Evolutionary conservation across 768 basidiomycete species (phyloP).

Genomic region (Pulveroboletus sp.): DNA sequence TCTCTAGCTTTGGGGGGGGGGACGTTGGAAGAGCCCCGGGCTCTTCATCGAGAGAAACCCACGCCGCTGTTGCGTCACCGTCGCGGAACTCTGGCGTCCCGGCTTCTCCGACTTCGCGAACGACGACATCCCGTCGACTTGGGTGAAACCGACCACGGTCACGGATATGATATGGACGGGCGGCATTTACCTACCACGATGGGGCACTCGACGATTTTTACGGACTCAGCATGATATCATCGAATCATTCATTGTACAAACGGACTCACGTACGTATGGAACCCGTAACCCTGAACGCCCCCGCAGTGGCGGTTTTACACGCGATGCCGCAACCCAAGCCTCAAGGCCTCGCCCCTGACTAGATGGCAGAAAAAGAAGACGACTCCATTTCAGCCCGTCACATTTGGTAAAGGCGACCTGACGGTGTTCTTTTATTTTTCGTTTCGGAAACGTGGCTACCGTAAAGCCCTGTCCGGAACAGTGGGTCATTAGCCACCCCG

Average conservation of each 20-base stretch:
- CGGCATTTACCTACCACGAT: too few species aligned
- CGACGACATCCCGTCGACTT: too few species aligned
- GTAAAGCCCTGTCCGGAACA: neutral
- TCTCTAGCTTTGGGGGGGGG: too few species aligned
- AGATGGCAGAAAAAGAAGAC: neutral
- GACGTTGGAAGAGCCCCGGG: too few species aligned
- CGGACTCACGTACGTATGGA: neutral
- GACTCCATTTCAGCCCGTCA: neutral
- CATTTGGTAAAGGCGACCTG: neutral
- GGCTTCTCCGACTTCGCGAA: too few species aligned
- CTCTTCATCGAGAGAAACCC: too few species aligned
- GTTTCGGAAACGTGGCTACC: neutral
- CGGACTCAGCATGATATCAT: slow-evolving; percentile 19
- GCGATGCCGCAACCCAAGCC: neutral
- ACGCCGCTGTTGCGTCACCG: too few species aligned
- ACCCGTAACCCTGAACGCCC: slow-evolving; percentile 12
- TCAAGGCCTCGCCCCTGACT: neutral
- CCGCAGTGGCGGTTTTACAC: neutral
- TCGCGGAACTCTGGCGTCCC: too few species aligned
- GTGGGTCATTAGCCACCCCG: neutral
- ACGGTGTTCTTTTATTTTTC: neutral
- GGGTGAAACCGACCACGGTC: too few species aligned
- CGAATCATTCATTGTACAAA: neutral
- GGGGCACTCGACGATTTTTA: too few species aligned
- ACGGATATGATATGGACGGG: too few species aligned